phyloP scores from a whole-genome alignment of 1,284 basidiomycete genomes.

The Coniferiporia sulphurascens region DNA sequence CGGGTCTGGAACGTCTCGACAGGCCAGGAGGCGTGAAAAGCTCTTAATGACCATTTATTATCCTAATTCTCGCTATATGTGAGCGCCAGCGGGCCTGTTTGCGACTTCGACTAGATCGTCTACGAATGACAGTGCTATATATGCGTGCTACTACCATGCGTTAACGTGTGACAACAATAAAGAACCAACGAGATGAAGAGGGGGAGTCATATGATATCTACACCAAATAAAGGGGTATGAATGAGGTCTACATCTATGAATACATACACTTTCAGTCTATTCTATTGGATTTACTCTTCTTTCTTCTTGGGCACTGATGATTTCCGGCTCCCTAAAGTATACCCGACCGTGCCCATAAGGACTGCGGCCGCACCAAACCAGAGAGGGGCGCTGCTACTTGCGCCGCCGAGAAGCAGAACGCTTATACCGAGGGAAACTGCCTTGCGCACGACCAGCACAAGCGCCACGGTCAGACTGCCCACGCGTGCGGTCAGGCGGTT shows the following conservation, averaged over 20 bases:
- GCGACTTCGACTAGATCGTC: neutral
- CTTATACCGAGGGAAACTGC: constrained; percentile 80
- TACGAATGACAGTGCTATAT: neutral
- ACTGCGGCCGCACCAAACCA: constrained; percentile 68
- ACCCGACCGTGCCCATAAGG: constrained; percentile 67
- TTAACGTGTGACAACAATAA: neutral
- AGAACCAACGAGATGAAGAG: neutral
- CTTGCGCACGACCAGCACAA: constrained; percentile 87
- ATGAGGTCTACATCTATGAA: neutral
- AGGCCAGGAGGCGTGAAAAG: constrained; percentile 41
- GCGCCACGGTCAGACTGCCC: constrained; percentile 78
- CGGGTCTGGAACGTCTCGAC: constrained; percentile 67
- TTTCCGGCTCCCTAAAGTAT: constrained; percentile 43
- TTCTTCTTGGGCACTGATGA: constrained; percentile 24
- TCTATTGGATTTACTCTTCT: constrained; percentile 2
- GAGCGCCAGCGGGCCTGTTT: neutral
- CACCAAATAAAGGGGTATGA: neutral
- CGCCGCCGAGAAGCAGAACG: constrained; percentile 43
- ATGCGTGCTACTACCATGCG: neutral
- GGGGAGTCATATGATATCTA: neutral
- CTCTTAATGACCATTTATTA: neutral
- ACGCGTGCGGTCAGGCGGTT: constrained; percentile 80
- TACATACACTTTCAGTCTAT: neutral
- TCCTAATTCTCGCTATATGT: too few relatives aligned
- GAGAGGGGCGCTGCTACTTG: constrained; percentile 38